A percentile compares a stretch with the other conserved stretches of the same genome.
phyloP scores from a whole-genome alignment of 2,329 filamentous ascomycete genomes.

The Periconia macrospinosa region DNA sequence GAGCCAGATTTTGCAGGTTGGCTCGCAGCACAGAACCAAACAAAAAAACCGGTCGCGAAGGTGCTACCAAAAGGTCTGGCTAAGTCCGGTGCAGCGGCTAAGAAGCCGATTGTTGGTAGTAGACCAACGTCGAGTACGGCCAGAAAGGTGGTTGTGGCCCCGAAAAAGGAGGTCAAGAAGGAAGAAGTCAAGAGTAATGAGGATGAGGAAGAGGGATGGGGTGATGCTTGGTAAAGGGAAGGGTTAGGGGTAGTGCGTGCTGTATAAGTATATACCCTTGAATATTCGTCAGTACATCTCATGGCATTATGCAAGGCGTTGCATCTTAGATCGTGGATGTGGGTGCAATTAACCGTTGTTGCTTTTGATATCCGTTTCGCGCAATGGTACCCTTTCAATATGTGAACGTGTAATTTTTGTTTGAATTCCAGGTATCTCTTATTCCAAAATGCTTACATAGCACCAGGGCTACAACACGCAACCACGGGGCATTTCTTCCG shows the following conservation, averaged over 20 bases:
- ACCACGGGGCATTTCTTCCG: not conserved
- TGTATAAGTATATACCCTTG: not conserved
- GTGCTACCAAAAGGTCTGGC: constrained; percentile 79
- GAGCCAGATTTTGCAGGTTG: constrained; percentile 97
- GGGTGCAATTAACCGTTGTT: no score
- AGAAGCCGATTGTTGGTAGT: constrained; percentile 32
- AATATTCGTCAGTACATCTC: not conserved
- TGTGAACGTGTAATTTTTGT: no score
- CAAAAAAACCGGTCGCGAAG: constrained; percentile 67
- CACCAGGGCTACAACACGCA: no score
- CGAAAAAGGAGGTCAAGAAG: constrained; percentile 36
- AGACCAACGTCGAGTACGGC: constrained; percentile 33
- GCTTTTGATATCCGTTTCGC: no score
- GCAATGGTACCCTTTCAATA: no score
- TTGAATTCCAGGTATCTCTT: no score
- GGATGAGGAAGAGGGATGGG: constrained; percentile 44
- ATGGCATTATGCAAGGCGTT: constrained; percentile 24
- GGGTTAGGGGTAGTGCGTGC: not conserved
- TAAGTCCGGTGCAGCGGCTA: constrained; percentile 55
- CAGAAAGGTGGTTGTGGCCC: constrained; percentile 29
- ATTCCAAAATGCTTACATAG: no score
- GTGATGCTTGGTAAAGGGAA: constrained; percentile 39
- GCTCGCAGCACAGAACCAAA: constrained; percentile 81
- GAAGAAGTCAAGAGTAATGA: constrained; percentile 44
- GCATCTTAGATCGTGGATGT: not conserved